Conservation (phyloP, 208 protist genomes). For the Leishmania braziliensis region DNA sequence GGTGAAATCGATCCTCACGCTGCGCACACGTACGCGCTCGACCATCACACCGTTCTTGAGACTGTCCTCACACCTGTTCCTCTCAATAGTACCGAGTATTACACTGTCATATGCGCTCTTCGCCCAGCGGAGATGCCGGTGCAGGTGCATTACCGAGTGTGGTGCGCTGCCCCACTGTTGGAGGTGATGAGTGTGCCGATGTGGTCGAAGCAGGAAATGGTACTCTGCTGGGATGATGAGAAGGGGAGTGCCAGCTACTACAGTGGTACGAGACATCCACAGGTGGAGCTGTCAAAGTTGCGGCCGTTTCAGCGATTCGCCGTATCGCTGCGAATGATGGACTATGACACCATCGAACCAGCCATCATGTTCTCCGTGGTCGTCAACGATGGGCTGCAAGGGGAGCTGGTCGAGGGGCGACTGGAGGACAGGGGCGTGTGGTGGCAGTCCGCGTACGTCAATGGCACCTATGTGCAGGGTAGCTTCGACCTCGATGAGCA, state of each 20-base stretch:
- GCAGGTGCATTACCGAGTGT: constrained; percentile 57
- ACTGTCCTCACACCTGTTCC: constrained; percentile 34
- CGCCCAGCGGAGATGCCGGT: constrained; percentile 39
- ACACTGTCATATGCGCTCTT: constrained; percentile 64
- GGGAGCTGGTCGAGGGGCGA: constrained; percentile 56
- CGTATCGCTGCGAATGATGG: constrained; percentile 57
- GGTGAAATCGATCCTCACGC: constrained; percentile 32
- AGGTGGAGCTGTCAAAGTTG: constrained; percentile 76
- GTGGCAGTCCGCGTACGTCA: constrained; percentile 73
- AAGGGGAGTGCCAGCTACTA: constrained; percentile 75
- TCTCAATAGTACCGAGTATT: constrained; percentile 33
- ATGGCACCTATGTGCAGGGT: constrained; percentile 57
- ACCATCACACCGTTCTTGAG: constrained; percentile 35
- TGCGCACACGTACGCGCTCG: constrained; percentile 35
- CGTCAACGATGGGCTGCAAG: constrained; percentile 43
- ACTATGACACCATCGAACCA: constrained; percentile 56
- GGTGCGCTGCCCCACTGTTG: constrained; percentile 54
- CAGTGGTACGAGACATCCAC: constrained; percentile 67
- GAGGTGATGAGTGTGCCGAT: constrained; percentile 44
- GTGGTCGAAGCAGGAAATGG: constrained; percentile 58
- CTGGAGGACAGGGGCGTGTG: constrained; percentile 55
- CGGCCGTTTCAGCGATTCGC: constrained; percentile 53
- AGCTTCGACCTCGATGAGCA: constrained; percentile 43
- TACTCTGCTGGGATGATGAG: constrained; percentile 42
- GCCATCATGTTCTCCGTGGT: constrained; percentile 77